Conservation (phyloP, 202 grass and related monocot species). For the Hordeum pubiflorum region DNA sequence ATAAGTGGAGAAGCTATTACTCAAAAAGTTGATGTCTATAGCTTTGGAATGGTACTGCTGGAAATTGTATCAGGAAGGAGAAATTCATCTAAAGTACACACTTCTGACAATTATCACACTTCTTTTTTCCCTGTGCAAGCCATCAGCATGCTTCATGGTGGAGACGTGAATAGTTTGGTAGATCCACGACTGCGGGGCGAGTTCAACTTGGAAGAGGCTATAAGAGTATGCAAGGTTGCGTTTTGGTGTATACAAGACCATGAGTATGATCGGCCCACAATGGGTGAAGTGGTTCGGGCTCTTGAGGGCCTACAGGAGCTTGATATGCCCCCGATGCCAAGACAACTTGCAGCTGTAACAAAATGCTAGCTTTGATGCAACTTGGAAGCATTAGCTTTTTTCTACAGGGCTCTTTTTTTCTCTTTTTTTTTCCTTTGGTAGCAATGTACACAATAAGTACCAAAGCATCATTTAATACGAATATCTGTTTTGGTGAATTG, state of each 20-base stretch:
- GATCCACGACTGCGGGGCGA: conserved; percentile 24
- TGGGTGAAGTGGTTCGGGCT: conserved; percentile 38
- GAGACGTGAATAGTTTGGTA: conserved; percentile 29
- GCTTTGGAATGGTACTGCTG: conserved; percentile 33
- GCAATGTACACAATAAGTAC: neutral
- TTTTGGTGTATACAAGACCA: conserved; percentile 44
- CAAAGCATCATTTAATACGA: neutral
- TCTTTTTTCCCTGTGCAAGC: conserved; percentile 36
- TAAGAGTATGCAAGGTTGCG: conserved; percentile 36
- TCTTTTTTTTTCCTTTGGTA: neutral
- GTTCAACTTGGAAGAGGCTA: conserved; percentile 18
- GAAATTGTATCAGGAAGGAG: conserved; percentile 42
- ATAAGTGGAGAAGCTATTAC: conserved; percentile 29
- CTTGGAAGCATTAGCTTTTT: neutral
- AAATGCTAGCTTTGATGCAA: neutral
- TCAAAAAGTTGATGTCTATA: conserved; percentile 37
- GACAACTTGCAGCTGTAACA: conserved; percentile 16
- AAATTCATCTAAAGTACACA: neutral
- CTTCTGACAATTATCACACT: neutral
- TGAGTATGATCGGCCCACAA: conserved; percentile 29
- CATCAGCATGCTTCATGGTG: conserved; percentile 22
- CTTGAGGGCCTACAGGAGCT: conserved; percentile 34
- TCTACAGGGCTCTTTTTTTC: neutral
- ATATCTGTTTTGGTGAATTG: neutral
- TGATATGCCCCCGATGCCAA: conserved; percentile 32